Evolutionary conservation across 306 rosid genomes (phyloP), one percentile per base, ranked within the genome.

Genomic region (Cicer chorassanicum): DNA sequence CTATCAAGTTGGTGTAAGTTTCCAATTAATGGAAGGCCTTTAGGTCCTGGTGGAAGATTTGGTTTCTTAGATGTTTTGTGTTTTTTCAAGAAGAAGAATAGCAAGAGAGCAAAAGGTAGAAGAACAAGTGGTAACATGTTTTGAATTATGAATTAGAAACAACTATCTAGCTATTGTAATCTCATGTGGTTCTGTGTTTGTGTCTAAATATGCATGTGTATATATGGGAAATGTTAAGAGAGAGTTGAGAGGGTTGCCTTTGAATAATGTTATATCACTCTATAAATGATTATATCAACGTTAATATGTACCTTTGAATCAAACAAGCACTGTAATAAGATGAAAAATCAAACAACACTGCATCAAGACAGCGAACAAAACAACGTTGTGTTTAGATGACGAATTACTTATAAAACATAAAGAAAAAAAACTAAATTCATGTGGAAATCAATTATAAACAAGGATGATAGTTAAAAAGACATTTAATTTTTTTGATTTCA

Each of bases 21-120:
- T 6, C 82, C 82, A 15, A 79, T 54, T 16, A 79, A 42, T 36
- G 82, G 82, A 34, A 79, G 74, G 14, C 83, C 78, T 79, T 19
- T 72, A 15, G 83, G 83, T 0, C 83, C 78, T 34, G 74, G 83
- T 54, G 78, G 78, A 42, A 43, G 21, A 7, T 4, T 14, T 62
- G 13, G 24, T 5, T 71, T 79, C 53, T 64, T 64, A 2, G 77
- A 10, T 38, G n/a, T 63, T 53, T 16, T 63, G 12, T 71, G 67
- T 18, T 8, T 69, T 39, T 51, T 38, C 39, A 36, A 21, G 44
- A 72, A 29, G 54, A 68, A 39, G 6, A 64, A 12, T 14, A 78
- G 66, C 40, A 62, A 70, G 42, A 71, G 10, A 44, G 73, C 16
- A 5, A 78, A 8, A 24, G 29, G 5, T 6, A 62, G 6, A 12